Conservation (phyloP, 1,284 basidiomycete species). For the Xerocomus minutiporus region DNA sequence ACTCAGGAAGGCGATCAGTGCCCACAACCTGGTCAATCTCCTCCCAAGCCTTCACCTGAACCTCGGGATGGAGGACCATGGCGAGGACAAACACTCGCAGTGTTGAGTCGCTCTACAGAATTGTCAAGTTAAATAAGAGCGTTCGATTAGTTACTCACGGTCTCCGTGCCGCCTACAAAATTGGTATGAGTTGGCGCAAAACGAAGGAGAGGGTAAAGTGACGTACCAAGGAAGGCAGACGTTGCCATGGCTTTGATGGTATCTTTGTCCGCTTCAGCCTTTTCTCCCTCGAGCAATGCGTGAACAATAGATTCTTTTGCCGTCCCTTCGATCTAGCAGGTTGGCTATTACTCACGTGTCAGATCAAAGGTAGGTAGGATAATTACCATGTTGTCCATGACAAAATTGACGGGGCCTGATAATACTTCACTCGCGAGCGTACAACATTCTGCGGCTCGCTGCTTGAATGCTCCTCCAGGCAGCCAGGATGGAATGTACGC, state of each 20-base stretch:
- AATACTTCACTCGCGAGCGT: slow-evolving; percentile 27
- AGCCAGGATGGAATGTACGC: slow-evolving; percentile 36
- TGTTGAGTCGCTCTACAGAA: slow-evolving; percentile 14
- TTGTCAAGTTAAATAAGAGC: background rate
- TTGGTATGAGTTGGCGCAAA: background rate
- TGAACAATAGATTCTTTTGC: slow-evolving; percentile 23
- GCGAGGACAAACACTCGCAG: slow-evolving; percentile 27
- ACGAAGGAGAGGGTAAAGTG: too few species aligned
- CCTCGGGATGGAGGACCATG: slow-evolving; percentile 30
- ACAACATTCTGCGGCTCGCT: slow-evolving; percentile 24
- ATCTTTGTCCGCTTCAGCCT: slow-evolving; percentile 5
- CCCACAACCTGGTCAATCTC: slow-evolving; percentile 30
- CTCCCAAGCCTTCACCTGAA: slow-evolving; percentile 23
- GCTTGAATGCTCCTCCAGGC: slow-evolving; percentile 33
- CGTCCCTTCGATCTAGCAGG: slow-evolving; percentile 17
- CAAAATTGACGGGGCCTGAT: slow-evolving; percentile 30
- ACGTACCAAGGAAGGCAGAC: slow-evolving; percentile 26
- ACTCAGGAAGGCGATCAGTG: slow-evolving; percentile 26
- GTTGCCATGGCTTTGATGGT: slow-evolving; percentile 25
- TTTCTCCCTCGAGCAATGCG: slow-evolving; percentile 12
- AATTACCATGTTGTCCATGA: slow-evolving; percentile 32
- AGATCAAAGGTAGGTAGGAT: background rate
- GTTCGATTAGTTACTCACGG: slow-evolving; percentile 13
- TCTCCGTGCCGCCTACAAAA: slow-evolving; percentile 28
- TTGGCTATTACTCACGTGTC: background rate